Evolutionary conservation across 345 rosid species (phyloP).

Genomic region (Heritiera fomes): DNA sequence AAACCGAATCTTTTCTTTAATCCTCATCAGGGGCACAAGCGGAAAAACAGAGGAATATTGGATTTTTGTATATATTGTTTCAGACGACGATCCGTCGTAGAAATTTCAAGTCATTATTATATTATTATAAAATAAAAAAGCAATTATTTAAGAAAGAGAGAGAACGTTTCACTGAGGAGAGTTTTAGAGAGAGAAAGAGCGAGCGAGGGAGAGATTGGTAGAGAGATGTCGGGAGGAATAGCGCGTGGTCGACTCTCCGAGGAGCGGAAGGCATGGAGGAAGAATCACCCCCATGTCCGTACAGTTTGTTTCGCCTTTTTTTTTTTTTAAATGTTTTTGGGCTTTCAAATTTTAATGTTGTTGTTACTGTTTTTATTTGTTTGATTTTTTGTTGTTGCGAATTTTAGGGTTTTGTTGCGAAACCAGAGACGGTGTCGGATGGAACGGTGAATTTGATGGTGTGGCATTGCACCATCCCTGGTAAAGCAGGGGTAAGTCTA

Average conservation of each 20-base stretch:
- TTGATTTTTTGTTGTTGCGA: constrained; percentile 18
- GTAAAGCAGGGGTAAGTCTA: constrained; percentile 80
- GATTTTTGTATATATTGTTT: neutral
- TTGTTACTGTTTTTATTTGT: neutral
- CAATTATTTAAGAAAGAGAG: constrained; percentile 1
- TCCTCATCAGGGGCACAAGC: constrained; percentile 19
- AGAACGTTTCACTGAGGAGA: neutral
- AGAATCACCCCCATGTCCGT: constrained; percentile 94
- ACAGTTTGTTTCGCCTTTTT: neutral
- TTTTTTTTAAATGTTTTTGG: neutral
- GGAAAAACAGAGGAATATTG: neutral
- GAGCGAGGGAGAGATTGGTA: neutral
- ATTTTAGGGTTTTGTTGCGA: constrained; percentile 90
- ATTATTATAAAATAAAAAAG: neutral
- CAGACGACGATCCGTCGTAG: neutral
- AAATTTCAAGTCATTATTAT: neutral
- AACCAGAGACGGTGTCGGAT: constrained; percentile 80
- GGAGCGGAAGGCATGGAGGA: constrained; percentile 95
- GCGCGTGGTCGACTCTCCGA: constrained; percentile 95
- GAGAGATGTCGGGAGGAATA: constrained; percentile 77
- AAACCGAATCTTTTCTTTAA: neutral
- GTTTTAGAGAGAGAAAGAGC: constrained; percentile 14
- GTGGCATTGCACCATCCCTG: constrained; percentile 98
- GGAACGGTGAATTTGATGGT: constrained; percentile 88
- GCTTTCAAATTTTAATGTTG: neutral